Base-by-base conservation (phyloP, 192 early-diverging fungal genomes). In the Oehlia diaphana region DNA sequence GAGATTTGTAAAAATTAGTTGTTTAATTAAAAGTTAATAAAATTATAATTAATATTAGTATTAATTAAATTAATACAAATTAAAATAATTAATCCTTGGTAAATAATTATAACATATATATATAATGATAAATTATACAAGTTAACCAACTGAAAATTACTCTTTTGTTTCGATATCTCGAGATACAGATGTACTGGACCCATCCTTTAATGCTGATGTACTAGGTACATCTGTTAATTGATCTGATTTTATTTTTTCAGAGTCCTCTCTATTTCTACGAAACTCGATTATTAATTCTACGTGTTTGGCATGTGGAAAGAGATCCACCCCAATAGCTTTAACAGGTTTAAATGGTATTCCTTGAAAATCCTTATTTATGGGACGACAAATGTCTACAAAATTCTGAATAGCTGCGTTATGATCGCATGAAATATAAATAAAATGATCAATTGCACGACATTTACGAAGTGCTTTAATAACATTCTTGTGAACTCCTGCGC, bases 401-500 rank as follows among this genome's bases (percentile, higher is more conserved):
- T 94, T 95, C 21, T 79, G 64, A 19, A 80, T 74, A 1, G 92
- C 90, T 23, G 80, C 79, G 39, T 90, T 83, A 31, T 89, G 83
- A 81, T 92, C 91, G 80, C 94, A 94, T 64, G 88, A 85, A n/a
- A 95, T 86, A 75, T 87, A 95, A 9, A 95, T 84, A 9, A 94
- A 82, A 13, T 86, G 84, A 26, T 88, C 74, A 71, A 95, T 82
- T n/a, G 72, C 79, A 19, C 47, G 44, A 73, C 88, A 90, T 21
- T 81, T 86, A 9, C 94, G 84, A 28, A 95, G 83, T 14, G 91
- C 87, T 64, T 83, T 73, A 63, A 94, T 91, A 21, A 93, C 94
- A 83, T 63, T 80, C 5, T 68, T 66, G 72, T 92, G 86, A 16
- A 93, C 84, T 35, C 92, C 92, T 21, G 81, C 83, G 68, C 90